Percentiles rank a stretch among this genome's conserved stretches.
Evolutionary conservation across 257 asterid species (phyloP).

Genomic region (Ligustrum vulgare): DNA sequence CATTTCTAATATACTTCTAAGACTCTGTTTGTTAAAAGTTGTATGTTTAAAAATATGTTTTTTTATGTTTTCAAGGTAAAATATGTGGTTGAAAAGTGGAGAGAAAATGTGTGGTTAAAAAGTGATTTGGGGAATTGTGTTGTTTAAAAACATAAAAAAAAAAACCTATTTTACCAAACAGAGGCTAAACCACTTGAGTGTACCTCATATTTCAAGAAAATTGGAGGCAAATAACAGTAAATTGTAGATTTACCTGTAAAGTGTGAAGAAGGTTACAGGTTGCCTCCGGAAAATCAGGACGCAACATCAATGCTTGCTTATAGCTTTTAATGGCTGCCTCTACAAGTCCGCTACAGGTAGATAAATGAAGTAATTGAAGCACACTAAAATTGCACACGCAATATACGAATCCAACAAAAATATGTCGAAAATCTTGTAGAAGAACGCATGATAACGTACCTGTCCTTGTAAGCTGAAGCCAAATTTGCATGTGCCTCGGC

Average conservation of each 20-base stretch:
- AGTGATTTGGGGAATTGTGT: too few species aligned
- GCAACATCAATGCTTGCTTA: slow-evolving; percentile 77
- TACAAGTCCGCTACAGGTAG: slow-evolving; percentile 66
- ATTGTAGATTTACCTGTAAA: slow-evolving; percentile 59
- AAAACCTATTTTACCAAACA: too few species aligned
- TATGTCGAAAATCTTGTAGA: not conserved
- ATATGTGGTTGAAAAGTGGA: too few species aligned
- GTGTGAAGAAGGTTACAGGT: slow-evolving; percentile 99
- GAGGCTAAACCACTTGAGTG: not conserved
- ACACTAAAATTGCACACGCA: not conserved
- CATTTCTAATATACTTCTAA: not conserved
- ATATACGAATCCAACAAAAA: not conserved
- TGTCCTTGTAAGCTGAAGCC: slow-evolving; percentile 98
- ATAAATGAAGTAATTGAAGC: not conserved
- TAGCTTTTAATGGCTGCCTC: slow-evolving; percentile 96
- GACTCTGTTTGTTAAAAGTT: too few species aligned
- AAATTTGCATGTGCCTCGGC: slow-evolving; percentile 99
- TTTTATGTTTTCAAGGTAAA: too few species aligned
- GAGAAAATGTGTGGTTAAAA: too few species aligned
- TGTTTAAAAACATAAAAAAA: too few species aligned
- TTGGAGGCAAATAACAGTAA: not conserved
- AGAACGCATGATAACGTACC: slow-evolving; percentile 40
- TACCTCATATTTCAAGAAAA: slow-evolving; percentile 1
- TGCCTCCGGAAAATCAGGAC: slow-evolving; percentile 99
- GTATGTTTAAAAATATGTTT: too few species aligned